phyloP scores from a whole-genome alignment of 2,329 filamentous ascomycete genomes.

The Ceratocystis colombiana region DNA sequence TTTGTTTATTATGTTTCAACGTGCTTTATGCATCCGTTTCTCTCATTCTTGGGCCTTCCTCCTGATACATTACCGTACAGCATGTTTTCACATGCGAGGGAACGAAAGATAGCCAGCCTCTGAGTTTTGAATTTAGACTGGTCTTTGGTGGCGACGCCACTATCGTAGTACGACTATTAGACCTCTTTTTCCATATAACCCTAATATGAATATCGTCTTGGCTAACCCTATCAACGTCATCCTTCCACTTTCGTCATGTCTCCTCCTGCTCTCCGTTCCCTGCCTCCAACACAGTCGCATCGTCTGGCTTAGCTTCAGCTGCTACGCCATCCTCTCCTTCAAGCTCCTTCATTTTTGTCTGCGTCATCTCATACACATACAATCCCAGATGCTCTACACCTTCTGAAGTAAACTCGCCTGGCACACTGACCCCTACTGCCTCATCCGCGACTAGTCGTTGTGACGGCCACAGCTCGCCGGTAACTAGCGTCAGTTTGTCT shows the following conservation, averaged over 20 bases:
- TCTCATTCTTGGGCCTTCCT: too few species aligned
- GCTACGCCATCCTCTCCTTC: slow-evolving; percentile 32
- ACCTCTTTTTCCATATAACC: too few species aligned
- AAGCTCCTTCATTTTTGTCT: slow-evolving; percentile 46
- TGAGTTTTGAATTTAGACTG: too few species aligned
- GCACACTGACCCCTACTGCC: slow-evolving; percentile 32
- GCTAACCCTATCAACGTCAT: too few species aligned
- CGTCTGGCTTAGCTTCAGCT: slow-evolving; percentile 28
- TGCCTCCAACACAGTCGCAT: not conserved
- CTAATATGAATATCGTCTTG: too few species aligned
- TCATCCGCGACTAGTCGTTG: slow-evolving; percentile 42
- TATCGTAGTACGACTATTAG: too few species aligned
- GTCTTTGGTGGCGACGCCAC: too few species aligned
- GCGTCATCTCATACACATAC: slow-evolving; percentile 95
- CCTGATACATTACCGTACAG: too few species aligned
- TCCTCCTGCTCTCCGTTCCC: slow-evolving; percentile 11
- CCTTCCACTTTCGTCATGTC: not conserved
- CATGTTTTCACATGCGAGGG: too few species aligned
- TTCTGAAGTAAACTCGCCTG: slow-evolving; percentile 64
- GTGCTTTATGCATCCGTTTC: too few species aligned
- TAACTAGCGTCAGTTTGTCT: slow-evolving; percentile 70
- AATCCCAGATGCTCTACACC: slow-evolving; percentile 88
- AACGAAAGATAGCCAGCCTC: too few species aligned
- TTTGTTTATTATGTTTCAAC: too few species aligned
- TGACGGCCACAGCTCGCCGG: slow-evolving; percentile 77